A percentile compares a stretch with the other conserved stretches of the same genome.
Conservation (phyloP, 106 monocot genomes). For the Allium fistulosum region DNA sequence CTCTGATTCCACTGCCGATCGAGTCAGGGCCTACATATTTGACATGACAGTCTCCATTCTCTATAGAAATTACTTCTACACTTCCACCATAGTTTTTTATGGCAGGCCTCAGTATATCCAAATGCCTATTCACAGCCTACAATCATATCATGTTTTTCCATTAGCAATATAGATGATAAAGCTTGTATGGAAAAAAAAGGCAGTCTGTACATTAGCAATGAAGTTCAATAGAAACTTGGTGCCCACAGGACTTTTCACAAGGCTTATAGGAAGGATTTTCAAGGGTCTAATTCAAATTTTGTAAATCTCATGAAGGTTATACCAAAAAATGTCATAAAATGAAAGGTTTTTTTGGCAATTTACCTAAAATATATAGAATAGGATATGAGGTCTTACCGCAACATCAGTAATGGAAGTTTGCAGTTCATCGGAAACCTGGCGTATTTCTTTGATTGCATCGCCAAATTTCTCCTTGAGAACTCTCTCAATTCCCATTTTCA, state of each 20-base stretch:
- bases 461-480: slow-evolving; percentile 94
- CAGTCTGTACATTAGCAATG: too few relatives aligned
- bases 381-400: slow-evolving; percentile 22
- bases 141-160: not conserved
- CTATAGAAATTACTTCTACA: slow-evolving; percentile 60
- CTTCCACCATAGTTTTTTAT: slow-evolving; percentile 84
- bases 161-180: not conserved
- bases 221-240: not conserved
- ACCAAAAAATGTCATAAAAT: too few relatives aligned
- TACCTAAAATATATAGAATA: too few relatives aligned
- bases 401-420: slow-evolving; percentile 28
- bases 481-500: slow-evolving; percentile 92
- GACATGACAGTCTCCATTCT: slow-evolving; percentile 41
- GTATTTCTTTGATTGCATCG: slow-evolving; percentile 68
- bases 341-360: too few relatives aligned
- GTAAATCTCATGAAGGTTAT: too few relatives aligned
- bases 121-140: slow-evolving; percentile 62
- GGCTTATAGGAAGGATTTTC: too few relatives aligned
- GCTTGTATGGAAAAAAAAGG: not conserved
- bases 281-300: too few relatives aligned
- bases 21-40: slow-evolving; percentile 71
- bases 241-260: too few relatives aligned
- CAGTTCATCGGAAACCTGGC: slow-evolving; percentile 48
- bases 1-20: slow-evolving; percentile 78
- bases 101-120: slow-evolving; percentile 84